Evolutionary conservation across 176 grass and related monocot genomes (phyloP).

Genomic region (Bonia amplexicaulis): DNA sequence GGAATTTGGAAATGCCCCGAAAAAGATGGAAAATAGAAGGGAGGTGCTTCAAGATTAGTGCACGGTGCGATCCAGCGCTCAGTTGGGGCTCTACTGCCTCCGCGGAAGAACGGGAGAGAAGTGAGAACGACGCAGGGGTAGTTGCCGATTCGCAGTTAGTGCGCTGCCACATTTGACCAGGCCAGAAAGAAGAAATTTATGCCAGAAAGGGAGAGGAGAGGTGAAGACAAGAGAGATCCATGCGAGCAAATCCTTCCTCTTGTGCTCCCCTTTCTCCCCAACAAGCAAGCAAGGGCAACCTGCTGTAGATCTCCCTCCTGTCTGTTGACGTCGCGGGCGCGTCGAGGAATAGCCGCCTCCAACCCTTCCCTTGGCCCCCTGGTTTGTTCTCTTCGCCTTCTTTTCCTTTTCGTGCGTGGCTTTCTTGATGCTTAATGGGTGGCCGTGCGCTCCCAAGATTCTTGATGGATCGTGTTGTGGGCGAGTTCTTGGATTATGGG

Average conservation of each 20-base stretch:
- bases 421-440: too few species aligned
- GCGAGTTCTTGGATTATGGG: neutral
- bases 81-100: neutral
- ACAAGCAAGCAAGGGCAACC: neutral
- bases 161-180: neutral
- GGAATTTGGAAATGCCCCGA: too few species aligned
- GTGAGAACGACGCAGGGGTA: neutral
- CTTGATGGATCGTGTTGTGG: neutral
- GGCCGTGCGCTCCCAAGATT: neutral
- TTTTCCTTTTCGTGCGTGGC: neutral
- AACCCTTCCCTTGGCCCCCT: too few species aligned
- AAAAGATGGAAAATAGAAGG: neutral
- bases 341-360: neutral
- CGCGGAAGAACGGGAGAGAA: neutral
- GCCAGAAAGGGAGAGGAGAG: neutral
- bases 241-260: neutral
- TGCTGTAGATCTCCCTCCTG: slow-evolving; percentile 7
- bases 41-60: neutral
- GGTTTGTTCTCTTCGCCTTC: neutral
- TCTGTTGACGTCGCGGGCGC: neutral
- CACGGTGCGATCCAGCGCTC: neutral
- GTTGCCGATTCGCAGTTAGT: neutral
- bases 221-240: neutral
- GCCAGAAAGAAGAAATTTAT: neutral
- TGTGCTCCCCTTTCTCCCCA: neutral